Base-by-base conservation (phyloP, 768 basidiomycete species). In the Sporobolomyces roseus region DNA sequence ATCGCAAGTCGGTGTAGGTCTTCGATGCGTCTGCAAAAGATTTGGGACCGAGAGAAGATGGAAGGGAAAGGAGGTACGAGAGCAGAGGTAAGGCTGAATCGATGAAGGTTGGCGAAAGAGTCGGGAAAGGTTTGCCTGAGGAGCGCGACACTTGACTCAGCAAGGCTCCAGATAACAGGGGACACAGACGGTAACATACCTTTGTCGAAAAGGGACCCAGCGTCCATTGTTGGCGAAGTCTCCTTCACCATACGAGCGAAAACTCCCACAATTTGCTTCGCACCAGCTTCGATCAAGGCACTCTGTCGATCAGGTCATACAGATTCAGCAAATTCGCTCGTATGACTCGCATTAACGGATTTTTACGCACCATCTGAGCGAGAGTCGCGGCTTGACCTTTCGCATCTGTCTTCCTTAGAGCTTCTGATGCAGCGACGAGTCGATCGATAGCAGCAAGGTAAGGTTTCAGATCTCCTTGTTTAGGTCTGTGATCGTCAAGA, bases 371-470 rank as follows among this genome's bases (percentile, higher is more conserved):
- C 72, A 73, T 70, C 30, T 73, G 61, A 0, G 68, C 68, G 1
- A 73, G 62, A 6, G 74, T 75, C 14, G 45, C 65, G 21, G 65
- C 61, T 51, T 72, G 73, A n/a, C 73, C 75, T 49, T 74, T 70
- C 16, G 70, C 62, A 43, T 69, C 69, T 21, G 65, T 70, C 63
- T 72, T 73, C 35, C 68, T 50, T 14, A 75, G 50, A 16, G 71
- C 69, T 38, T 76, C 75, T 0, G 65, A 61, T 8, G 75, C 74
- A 6, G 66, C 56, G 41, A 70, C 66, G 33, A 76, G 63, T 10
- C 74, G 58, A 48, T 71, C 72, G 29, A 76, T 52, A 12, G 72
- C 66, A 17, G 72, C 70, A 33, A 74, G 45, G 65, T 75, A 76
- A 2, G 73, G 74, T n/a, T 63, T 61, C 25, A 76, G 55, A 46